Conservation (phyloP, 2,329 filamentous ascomycete genomes). For the Dryadomyces quercivorus region DNA sequence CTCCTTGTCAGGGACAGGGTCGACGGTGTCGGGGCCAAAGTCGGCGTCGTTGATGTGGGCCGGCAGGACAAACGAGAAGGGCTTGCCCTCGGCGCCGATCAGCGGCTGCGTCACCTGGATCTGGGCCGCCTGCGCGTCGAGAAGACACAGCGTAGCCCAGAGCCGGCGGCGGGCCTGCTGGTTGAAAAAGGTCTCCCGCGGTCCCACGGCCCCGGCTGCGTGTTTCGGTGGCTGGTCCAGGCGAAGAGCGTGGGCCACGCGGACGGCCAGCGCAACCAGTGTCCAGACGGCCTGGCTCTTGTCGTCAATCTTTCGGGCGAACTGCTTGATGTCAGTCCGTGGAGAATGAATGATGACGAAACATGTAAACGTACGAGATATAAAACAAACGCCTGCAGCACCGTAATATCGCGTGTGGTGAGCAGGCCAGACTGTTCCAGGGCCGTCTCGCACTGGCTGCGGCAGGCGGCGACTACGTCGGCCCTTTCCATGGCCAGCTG, state of each 20-base stretch:
- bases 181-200: conserved; percentile 10
- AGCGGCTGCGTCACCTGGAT: conserved; percentile 13
- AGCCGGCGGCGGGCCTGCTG: conserved; percentile 13
- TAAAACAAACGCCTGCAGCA: conserved; percentile 19
- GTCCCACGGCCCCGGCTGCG: background rate
- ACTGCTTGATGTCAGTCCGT: background rate
- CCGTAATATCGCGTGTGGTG: conserved; percentile 15
- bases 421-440: conserved; percentile 15
- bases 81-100: conserved; percentile 9
- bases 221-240: conserved; percentile 2
- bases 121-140: conserved; percentile 14
- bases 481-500: background rate
- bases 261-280: conserved; percentile 16
- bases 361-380: conserved; percentile 18
- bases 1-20: conserved; percentile 9
- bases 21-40: conserved; percentile 12
- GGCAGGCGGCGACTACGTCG: background rate
- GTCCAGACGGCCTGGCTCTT: conserved; percentile 18
- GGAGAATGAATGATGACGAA: too few species aligned
- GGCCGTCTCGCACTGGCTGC: conserved; percentile 12
- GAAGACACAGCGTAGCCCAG: conserved; percentile 15
- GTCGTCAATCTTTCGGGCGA: conserved; percentile 8
- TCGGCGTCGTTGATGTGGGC: conserved; percentile 9
- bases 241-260: conserved; percentile 16
- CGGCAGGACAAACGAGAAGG: conserved; percentile 6